Conservation (phyloP, 208 protist genomes). For the Leishmania guyanensis region DNA sequence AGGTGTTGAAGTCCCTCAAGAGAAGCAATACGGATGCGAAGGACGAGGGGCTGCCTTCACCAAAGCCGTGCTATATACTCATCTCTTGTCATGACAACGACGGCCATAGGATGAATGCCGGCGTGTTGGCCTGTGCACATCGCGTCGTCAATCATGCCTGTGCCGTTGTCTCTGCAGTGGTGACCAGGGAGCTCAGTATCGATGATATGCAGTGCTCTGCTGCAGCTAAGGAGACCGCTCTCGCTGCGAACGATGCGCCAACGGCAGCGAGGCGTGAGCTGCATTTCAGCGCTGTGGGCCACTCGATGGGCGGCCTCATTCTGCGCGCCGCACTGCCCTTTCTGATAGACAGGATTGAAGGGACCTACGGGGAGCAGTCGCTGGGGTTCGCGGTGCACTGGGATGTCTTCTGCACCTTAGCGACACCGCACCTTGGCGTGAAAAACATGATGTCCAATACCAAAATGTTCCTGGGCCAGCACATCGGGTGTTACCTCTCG, state of each 20-base stretch:
- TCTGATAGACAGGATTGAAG: slow-evolving; percentile 18
- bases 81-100: slow-evolving; percentile 36
- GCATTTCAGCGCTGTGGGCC: slow-evolving; percentile 52
- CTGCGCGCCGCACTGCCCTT: slow-evolving; percentile 54
- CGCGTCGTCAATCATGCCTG: slow-evolving; percentile 33
- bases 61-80: slow-evolving; percentile 24
- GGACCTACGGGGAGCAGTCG: background rate
- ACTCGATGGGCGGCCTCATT: slow-evolving; percentile 75
- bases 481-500: slow-evolving; percentile 31
- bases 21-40: no score
- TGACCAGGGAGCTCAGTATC: background rate
- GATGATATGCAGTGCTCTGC: background rate
- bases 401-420: slow-evolving; percentile 58
- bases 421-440: slow-evolving; percentile 55
- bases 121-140: slow-evolving; percentile 39
- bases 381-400: slow-evolving; percentile 29
- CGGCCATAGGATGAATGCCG: slow-evolving; percentile 34
- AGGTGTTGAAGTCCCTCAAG: background rate
- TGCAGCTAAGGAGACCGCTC: background rate
- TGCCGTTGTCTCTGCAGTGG: background rate
- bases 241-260: background rate
- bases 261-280: slow-evolving; percentile 19
- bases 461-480: slow-evolving; percentile 32
- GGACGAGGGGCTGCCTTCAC: no score
- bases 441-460: slow-evolving; percentile 43